Evolutionary conservation across 805 yeast genomes (phyloP).

Genomic region (Pichia insulana): DNA sequence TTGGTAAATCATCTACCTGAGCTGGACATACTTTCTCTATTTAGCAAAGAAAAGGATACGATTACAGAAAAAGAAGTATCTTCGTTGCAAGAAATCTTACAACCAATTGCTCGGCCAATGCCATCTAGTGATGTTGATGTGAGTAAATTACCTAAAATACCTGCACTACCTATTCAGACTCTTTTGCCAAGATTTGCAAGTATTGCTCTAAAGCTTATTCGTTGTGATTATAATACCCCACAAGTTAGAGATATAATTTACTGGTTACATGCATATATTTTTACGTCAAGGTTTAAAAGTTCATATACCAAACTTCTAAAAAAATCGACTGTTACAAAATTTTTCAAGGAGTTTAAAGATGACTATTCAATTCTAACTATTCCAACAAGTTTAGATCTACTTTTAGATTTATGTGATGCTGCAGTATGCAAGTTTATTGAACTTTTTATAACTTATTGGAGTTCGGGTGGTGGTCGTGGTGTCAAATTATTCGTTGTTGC

Average conservation of each 20-base stretch:
- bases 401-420: constrained; percentile 3
- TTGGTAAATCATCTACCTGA: not conserved
- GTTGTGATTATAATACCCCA: constrained; percentile 3
- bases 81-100: constrained; percentile 1
- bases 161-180: constrained; percentile 6
- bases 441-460: constrained; percentile 20
- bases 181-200: not conserved
- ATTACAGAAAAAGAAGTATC: not conserved
- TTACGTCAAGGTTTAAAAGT: constrained; percentile 17
- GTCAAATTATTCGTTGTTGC: constrained; percentile 26
- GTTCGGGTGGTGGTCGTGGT: constrained; percentile 9
- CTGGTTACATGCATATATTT: constrained; percentile 16
- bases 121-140: constrained; percentile 4
- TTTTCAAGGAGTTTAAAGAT: constrained; percentile 21
- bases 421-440: constrained; percentile 12
- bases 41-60: not conserved
- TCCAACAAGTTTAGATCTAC: constrained; percentile 6
- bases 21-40: not conserved
- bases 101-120: constrained; percentile 4
- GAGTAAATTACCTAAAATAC: constrained; percentile 4
- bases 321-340: constrained; percentile 13
- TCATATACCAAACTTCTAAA: constrained; percentile 17
- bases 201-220: constrained; percentile 1
- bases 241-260: constrained; percentile 14
- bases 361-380: constrained; percentile 13